Evolutionary conservation across 345 rosid species (phyloP).

Genomic region (Passiflora organensis): DNA sequence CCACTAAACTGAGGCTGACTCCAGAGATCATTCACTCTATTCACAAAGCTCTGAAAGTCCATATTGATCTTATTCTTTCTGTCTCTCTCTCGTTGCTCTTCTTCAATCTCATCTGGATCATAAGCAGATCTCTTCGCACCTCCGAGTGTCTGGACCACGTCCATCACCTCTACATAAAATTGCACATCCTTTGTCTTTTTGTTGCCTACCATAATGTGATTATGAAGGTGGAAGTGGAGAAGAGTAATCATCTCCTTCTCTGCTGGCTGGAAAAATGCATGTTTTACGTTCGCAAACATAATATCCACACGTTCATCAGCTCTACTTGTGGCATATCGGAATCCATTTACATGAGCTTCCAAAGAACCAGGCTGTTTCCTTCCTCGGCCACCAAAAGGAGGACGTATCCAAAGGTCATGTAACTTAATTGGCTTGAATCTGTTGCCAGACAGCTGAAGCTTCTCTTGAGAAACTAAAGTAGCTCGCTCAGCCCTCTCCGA

Average conservation of each 20-base stretch:
- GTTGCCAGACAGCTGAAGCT: constrained; percentile 57
- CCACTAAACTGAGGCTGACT: constrained; percentile 69
- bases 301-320: constrained; percentile 79
- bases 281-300: constrained; percentile 79
- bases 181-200: constrained; percentile 94
- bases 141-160: constrained; percentile 78
- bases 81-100: constrained; percentile 84
- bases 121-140: constrained; percentile 90
- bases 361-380: constrained; percentile 83
- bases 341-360: constrained; percentile 82
- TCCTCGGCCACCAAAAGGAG: constrained; percentile 79
- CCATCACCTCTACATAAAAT: constrained; percentile 90
- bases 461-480: constrained; percentile 80
- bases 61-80: constrained; percentile 80
- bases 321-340: constrained; percentile 73
- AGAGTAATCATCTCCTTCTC: constrained; percentile 92
- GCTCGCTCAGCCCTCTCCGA: constrained; percentile 90
- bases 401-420: constrained; percentile 86
- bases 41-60: constrained; percentile 83
- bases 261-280: constrained; percentile 96
- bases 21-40: constrained; percentile 81
- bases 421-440: constrained; percentile 80
- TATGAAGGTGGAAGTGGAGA: constrained; percentile 78
- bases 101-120: constrained; percentile 95
- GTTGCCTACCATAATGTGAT: constrained; percentile 95